Evolutionary conservation across 2,329 filamentous ascomycete genomes (phyloP).

Genomic region (Ascochyta viciae-villosae): DNA sequence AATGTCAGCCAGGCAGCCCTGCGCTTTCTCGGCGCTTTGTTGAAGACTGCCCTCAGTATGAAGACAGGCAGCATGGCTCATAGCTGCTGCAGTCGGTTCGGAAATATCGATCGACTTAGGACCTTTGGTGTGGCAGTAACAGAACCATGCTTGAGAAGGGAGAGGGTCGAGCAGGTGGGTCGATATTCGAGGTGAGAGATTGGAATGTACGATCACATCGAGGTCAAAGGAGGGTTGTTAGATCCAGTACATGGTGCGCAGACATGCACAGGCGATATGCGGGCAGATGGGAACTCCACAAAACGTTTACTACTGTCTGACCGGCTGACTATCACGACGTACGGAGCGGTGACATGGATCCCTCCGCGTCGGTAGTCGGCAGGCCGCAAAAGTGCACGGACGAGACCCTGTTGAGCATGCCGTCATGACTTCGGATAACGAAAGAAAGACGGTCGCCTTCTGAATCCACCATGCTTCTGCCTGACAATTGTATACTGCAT

Average conservation of each 20-base stretch:
- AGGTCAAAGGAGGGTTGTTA: not conserved
- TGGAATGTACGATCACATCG: not conserved
- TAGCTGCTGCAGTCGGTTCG: not conserved
- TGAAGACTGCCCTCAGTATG: not conserved
- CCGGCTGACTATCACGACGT: not conserved
- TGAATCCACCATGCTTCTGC: constrained; percentile 7
- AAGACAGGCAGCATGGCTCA: not conserved
- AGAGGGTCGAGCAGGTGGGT: not conserved
- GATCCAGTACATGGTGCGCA: not conserved
- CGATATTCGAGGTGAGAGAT: not conserved
- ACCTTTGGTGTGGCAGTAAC: not conserved
- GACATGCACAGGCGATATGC: not conserved
- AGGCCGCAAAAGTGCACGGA: constrained; percentile 6
- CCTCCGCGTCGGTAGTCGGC: constrained; percentile 15
- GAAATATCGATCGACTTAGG: not conserved
- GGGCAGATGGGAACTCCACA: too few species aligned
- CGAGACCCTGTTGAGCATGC: constrained; percentile 24
- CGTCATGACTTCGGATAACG: constrained; percentile 32
- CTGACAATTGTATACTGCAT: not conserved
- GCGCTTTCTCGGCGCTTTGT: not conserved
- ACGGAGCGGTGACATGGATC: not conserved
- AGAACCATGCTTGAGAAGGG: not conserved
- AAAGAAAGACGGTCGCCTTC: constrained; percentile 6
- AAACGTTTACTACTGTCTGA: not conserved
- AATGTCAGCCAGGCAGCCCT: not conserved